Conservation (phyloP, 1,139 yeast genomes). For the Meyerozyma athensensis region DNA sequence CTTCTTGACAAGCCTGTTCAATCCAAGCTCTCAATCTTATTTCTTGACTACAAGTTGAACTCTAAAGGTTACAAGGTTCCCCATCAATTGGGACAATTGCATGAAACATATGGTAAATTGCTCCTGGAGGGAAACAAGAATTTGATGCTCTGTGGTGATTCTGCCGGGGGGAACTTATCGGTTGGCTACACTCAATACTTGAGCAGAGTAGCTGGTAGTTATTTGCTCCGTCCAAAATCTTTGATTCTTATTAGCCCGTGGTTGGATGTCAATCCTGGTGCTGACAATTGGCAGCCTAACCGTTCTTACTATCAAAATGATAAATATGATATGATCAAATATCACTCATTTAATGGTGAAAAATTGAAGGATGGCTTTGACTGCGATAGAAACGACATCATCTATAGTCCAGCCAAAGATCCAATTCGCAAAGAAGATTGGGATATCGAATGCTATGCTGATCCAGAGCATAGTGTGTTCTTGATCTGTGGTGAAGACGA, state of each 20-base stretch:
- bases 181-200: constrained; percentile 6
- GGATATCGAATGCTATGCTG: constrained; percentile 11
- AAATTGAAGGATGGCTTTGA: constrained; percentile 8
- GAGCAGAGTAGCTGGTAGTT: neutral
- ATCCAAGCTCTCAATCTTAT: constrained; percentile 10
- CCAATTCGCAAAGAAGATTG: constrained; percentile 11
- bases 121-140: constrained; percentile 7
- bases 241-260: constrained; percentile 14
- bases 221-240: constrained; percentile 11
- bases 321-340: constrained; percentile 12
- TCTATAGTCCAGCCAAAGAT: constrained; percentile 12
- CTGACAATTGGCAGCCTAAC: constrained; percentile 7
- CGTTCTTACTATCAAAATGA: constrained; percentile 13
- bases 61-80: constrained; percentile 12
- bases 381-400: constrained; percentile 9
- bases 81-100: constrained; percentile 12
- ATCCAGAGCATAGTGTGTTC: constrained; percentile 10
- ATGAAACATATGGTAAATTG: constrained; percentile 11
- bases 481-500: constrained; percentile 15
- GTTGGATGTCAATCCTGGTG: constrained; percentile 11
- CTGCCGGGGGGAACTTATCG: constrained; percentile 8
- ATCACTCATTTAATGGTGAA: constrained; percentile 5
- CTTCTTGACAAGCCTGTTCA: constrained; percentile 10
- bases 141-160: constrained; percentile 9
- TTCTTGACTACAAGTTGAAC: constrained; percentile 13